phyloP scores from a whole-genome alignment of 495 filamentous ascomycete species.

The Talaromyces adpressus region DNA sequence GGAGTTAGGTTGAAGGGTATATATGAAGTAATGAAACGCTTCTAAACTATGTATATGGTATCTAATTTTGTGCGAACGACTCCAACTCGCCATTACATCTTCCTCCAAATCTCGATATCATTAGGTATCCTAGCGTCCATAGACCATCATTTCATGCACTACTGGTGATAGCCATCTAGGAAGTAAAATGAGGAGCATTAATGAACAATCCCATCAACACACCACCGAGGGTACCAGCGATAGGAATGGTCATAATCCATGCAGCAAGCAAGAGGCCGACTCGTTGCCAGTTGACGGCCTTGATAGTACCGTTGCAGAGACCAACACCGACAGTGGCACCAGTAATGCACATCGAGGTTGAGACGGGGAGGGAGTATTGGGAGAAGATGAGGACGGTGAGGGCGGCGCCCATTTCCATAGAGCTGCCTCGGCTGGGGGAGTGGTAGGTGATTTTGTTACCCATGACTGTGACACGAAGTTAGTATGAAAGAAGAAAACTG shows the following conservation, averaged over 20 bases:
- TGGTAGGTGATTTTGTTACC: slow-evolving; percentile 64
- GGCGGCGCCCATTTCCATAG: slow-evolving; percentile 61
- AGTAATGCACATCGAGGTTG: slow-evolving; percentile 53
- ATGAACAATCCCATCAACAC: slow-evolving; percentile 55
- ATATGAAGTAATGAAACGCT: neutral
- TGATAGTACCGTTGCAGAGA: slow-evolving; percentile 48
- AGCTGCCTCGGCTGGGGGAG: slow-evolving; percentile 52
- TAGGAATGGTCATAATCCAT: slow-evolving; percentile 60
- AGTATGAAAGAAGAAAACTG: neutral
- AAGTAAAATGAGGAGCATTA: slow-evolving; percentile 49
- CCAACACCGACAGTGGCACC: slow-evolving; percentile 52
- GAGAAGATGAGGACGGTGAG: slow-evolving; percentile 60
- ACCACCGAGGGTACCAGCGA: slow-evolving; percentile 53
- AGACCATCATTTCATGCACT: neutral
- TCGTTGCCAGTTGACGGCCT: slow-evolving; percentile 58
- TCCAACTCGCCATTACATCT: neutral
- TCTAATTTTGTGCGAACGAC: neutral
- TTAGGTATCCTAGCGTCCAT: neutral
- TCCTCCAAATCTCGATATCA: neutral
- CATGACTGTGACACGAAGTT: slow-evolving; percentile 38
- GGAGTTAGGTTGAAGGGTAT: neutral
- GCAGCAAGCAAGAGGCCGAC: slow-evolving; percentile 44
- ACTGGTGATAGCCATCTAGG: neutral
- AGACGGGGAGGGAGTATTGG: slow-evolving; percentile 53
- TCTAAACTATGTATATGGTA: neutral